Evolutionary conservation across 2,329 filamentous ascomycete species (phyloP).

Genomic region (Fusarium praegraminearum): DNA sequence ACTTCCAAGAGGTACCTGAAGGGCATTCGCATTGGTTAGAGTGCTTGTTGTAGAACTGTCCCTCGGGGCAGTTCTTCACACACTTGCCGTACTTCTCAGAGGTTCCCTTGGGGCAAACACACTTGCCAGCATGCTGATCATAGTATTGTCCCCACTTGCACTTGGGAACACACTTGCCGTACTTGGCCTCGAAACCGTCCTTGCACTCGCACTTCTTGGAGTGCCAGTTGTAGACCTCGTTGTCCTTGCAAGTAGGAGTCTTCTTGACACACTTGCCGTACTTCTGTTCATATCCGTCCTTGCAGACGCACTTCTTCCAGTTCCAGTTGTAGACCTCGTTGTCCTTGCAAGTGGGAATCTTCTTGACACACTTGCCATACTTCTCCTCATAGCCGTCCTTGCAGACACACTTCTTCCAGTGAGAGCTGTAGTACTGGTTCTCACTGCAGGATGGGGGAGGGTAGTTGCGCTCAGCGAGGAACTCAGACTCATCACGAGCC

Average conservation of each 20-base stretch:
- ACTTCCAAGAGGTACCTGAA: neutral
- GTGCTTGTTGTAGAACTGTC: no score
- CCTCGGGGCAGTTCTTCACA: neutral
- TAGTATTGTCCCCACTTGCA: slow-evolving; percentile 17
- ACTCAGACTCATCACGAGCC: slow-evolving; percentile 21
- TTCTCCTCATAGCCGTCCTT: slow-evolving; percentile 21
- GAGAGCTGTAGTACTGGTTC: neutral
- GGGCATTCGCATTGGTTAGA: no score
- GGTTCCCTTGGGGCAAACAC: slow-evolving; percentile 16
- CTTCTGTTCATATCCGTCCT: slow-evolving; percentile 13
- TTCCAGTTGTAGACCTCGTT: slow-evolving; percentile 3
- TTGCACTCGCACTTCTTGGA: slow-evolving; percentile 30
- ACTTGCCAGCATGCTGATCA: slow-evolving; percentile 1
- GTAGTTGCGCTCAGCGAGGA: slow-evolving; percentile 23
- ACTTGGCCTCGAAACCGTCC: slow-evolving; percentile 18
- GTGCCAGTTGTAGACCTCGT: slow-evolving; percentile 3
- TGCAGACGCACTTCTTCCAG: slow-evolving; percentile 25
- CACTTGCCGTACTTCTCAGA: slow-evolving; percentile 27
- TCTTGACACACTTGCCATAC: slow-evolving; percentile 29
- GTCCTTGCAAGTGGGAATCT: slow-evolving; percentile 19
- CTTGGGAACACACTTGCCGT: slow-evolving; percentile 30
- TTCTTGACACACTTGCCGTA: slow-evolving; percentile 29
- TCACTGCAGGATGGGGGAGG: slow-evolving; percentile 13
- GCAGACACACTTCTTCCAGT: slow-evolving; percentile 24
- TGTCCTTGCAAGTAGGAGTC: slow-evolving; percentile 19